phyloP scores from a whole-genome alignment of 805 yeast genomes.

The Kodamaea kaohsiungensis region DNA sequence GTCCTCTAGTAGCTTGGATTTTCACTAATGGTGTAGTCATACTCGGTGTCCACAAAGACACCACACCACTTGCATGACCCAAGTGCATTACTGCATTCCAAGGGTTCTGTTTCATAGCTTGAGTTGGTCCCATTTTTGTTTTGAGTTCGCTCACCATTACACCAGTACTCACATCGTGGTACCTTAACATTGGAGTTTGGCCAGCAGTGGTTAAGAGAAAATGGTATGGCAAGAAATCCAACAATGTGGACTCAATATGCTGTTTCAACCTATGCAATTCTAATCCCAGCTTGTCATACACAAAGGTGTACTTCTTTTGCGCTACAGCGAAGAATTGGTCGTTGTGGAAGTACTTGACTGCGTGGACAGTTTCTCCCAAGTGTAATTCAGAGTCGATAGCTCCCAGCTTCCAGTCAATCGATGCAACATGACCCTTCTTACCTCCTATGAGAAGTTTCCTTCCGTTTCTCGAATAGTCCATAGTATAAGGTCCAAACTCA shows the following conservation, averaged over 20 bases:
- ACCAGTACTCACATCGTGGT: slow-evolving; percentile 96
- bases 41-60: slow-evolving; percentile 90
- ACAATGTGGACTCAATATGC: slow-evolving; percentile 78
- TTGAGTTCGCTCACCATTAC: slow-evolving; percentile 76
- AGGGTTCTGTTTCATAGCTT: slow-evolving; percentile 85
- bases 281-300: slow-evolving; percentile 87
- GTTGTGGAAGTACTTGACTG: slow-evolving; percentile 86
- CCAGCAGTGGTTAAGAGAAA: slow-evolving; percentile 87
- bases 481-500: slow-evolving; percentile 82
- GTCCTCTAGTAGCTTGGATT: slow-evolving; percentile 80
- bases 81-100: slow-evolving; percentile 94
- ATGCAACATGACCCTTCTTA: slow-evolving; percentile 89
- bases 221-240: slow-evolving; percentile 93
- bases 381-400: slow-evolving; percentile 76
- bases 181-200: slow-evolving; percentile 81
- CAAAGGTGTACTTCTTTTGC: slow-evolving; percentile 90
- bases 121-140: slow-evolving; percentile 89
- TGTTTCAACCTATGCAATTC: slow-evolving; percentile 91
- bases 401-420: slow-evolving; percentile 95
- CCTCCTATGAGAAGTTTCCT: slow-evolving; percentile 85
- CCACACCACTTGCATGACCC: slow-evolving; percentile 92
- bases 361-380: slow-evolving; percentile 85
- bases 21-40: slow-evolving; percentile 84
- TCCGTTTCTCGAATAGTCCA: slow-evolving; percentile 87
- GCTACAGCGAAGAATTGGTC: slow-evolving; percentile 96